Evolutionary conservation across 306 rosid genomes (phyloP), one percentile per base, ranked within the genome.

Genomic region (Cyamopsis tetragonoloba): DNA sequence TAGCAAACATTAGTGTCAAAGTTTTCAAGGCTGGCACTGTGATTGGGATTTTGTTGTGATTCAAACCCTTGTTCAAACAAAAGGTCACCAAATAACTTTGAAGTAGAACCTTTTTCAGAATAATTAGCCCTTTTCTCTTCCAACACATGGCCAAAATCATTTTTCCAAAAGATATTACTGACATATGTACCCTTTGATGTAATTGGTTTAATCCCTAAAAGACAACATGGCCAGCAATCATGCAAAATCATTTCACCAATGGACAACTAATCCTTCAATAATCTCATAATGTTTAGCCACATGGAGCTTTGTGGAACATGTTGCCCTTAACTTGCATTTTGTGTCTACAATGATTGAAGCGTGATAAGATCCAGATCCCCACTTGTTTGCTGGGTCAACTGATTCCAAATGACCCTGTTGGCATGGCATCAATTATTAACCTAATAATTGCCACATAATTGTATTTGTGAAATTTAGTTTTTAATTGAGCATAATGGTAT

Each of bases 291-390:
- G 41, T 48, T n/a, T 66, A 58, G 51, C 28, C 66, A 57, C 68
- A 66, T 43, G 68, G 47, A 63, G 32, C 39, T 13, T 41, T 60
- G 44, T 12, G 57, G 55, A 66, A 50, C 50, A 72, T 58, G 44
- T 15, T 75, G 43, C 42, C 50, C 20, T 12, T 51, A 15, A 46
- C 15, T 72, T 62, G 28, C 48, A 39, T 7, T n/a, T 30, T 71
- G 31, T 71, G 54, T 34, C 65, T 38, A 42, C 62, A 66, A 76
- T 46, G 6, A 53, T 66, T 76, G 81, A 76, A 61, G 69, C 68
- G n/a, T 27, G 44, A 66, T 35, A 13, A 66, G 20, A 51, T 66
- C 42, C 59, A 58, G 18, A 32, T 70, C 46, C 66, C 56, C 56
- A 44, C 35, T 8, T 66, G 15, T 28, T 34, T 42, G 9, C 14